phyloP scores from a whole-genome alignment of 345 rosid species.

The Eutrema japonicum region DNA sequence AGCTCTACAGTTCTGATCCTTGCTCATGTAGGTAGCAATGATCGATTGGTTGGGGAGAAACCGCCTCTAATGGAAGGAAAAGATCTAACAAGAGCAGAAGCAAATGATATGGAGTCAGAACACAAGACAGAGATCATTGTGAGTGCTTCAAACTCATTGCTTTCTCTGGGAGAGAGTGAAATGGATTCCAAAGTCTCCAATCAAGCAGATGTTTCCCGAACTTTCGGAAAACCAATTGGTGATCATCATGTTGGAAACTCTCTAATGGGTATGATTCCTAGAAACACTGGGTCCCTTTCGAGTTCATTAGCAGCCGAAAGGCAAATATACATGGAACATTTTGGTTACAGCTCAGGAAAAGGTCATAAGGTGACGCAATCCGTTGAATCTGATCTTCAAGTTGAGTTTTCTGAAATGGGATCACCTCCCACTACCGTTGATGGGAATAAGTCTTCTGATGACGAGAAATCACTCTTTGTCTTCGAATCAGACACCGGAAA shows the following conservation, averaged over 20 bases:
- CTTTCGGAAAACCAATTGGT: constrained; percentile 25
- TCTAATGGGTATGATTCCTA: constrained; percentile 48
- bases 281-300: constrained; percentile 37
- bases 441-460: constrained; percentile 55
- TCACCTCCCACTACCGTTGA: constrained; percentile 67
- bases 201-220: constrained; percentile 15
- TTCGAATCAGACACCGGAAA: constrained; percentile 55
- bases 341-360: constrained; percentile 36
- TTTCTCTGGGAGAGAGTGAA: constrained; percentile 41
- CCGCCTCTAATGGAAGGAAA: constrained; percentile 25
- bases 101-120: constrained; percentile 34
- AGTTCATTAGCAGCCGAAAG: constrained; percentile 51
- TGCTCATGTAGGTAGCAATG: constrained; percentile 52
- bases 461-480: constrained; percentile 50
- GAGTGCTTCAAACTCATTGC: constrained; percentile 39
- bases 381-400: constrained; percentile 87
- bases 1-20: background rate
- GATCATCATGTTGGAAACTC: constrained; percentile 39
- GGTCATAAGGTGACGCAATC: constrained; percentile 64
- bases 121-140: constrained; percentile 28
- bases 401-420: constrained; percentile 82
- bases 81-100: constrained; percentile 15
- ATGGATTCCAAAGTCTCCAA: background rate
- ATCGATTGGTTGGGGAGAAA: constrained; percentile 38
- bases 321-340: constrained; percentile 44